These are phyloP conservation scores for Xylaria sp. DNA, from an alignment of 2,329 filamentous ascomycete species.

Conservation along the genomic window DNA sequence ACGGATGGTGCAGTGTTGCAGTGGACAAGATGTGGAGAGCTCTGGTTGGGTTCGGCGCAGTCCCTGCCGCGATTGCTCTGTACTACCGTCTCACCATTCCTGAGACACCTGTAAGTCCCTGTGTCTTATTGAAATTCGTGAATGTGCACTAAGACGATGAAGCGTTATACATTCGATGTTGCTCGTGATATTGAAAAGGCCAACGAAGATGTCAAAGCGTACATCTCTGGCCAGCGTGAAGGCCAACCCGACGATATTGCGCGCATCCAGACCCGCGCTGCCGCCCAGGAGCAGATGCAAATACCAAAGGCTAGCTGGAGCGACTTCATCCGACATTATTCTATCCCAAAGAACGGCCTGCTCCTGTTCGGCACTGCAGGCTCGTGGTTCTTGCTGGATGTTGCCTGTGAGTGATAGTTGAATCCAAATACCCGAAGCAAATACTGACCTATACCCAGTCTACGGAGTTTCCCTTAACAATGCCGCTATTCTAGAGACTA, in stretches of 20 bases:
- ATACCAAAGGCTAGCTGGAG: slow-evolving; percentile 72
- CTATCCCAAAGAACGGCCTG: slow-evolving; percentile 72
- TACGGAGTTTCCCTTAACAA: slow-evolving; percentile 79
- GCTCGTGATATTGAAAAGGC: slow-evolving; percentile 76
- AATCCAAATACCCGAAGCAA: slow-evolving; percentile 16
- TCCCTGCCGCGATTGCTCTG: slow-evolving; percentile 80
- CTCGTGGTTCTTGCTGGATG: slow-evolving; percentile 73
- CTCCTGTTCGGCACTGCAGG: slow-evolving; percentile 79
- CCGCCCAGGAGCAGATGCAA: slow-evolving; percentile 60
- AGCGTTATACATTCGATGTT: slow-evolving; percentile 84
- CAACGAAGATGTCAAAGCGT: slow-evolving; percentile 74
- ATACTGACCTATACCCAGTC: slow-evolving; percentile 39
- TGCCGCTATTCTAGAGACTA: slow-evolving; percentile 70
- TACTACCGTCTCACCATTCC: slow-evolving; percentile 83
- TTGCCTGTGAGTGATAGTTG: slow-evolving; percentile 53
- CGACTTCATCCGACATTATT: slow-evolving; percentile 76
- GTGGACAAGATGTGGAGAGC: slow-evolving; percentile 90
- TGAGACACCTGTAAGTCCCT: slow-evolving; percentile 67
- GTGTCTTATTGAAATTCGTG: background rate
- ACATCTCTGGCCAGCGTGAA: slow-evolving; percentile 68
- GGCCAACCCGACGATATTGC: slow-evolving; percentile 70
- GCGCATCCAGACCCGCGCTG: slow-evolving; percentile 63
- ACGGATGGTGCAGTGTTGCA: slow-evolving; percentile 67
- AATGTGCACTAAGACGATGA: slow-evolving; percentile 14
- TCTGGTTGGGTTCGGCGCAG: slow-evolving; percentile 79